Base-by-base conservation (phyloP, 2,329 filamentous ascomycete genomes). In the Amesomyces nigricolor region DNA sequence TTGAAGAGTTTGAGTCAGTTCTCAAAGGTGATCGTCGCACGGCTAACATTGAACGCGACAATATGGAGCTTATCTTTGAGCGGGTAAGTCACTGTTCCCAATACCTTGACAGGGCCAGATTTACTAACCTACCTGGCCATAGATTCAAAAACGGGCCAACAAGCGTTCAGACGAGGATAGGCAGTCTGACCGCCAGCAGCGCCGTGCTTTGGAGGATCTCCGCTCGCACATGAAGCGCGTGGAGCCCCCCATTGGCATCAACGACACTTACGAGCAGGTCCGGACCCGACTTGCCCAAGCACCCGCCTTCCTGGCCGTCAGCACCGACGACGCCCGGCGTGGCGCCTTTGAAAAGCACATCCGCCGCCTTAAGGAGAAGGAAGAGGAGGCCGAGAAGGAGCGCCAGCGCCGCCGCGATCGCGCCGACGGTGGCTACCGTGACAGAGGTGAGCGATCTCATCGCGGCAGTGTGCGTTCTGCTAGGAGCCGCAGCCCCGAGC, bases 321-420 rank as follows among this genome's bases (percentile, higher is more conserved):
- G 85, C 61, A 86, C 88, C 43, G 94, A 99, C 62, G 90, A 96
- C 51, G 78, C 87, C 59, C 88, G 91, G 56, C 84, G 86, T 59
- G 80, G 81, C 62, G 92, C 90, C 13, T 97, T 96, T 72, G 91
- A 96, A 56, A 97, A 95, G 73, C 83, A 91, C 65, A 85, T 96
- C 64, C 88, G 89, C 59, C 89, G 94, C 49, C 76, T 96, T n/a
- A 89, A 86, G 68, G 92, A 97, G 64, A 91, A 91, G 68, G 89
- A 95, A 63, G 89, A 95, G 53, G 90, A 95, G 61, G 75, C 76
- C 32, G 91, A 96, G 57, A 82, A 81, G 54, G 82, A 85, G 56
- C 78, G 80, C 59, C 74, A 77, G 50, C 78, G 80, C 57, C 80
- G 82, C 51, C 77, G 80, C 52, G 82, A 85, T 39, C 79, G 80